Evolutionary conservation across 257 asterid genomes (phyloP).

Genomic region (Coffea eugenioides): DNA sequence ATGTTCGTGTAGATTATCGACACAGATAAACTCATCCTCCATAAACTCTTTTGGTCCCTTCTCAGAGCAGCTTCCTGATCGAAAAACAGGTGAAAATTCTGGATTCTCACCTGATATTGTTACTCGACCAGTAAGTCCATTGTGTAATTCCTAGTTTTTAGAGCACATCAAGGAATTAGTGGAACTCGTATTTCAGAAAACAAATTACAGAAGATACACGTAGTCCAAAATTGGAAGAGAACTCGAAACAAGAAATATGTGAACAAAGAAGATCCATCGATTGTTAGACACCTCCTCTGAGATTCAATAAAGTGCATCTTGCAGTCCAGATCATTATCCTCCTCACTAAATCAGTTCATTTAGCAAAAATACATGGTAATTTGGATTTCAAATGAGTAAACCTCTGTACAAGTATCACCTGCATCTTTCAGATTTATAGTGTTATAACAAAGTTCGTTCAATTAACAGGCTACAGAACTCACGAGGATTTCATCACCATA

Average conservation of each 20-base stretch:
- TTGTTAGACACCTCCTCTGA: neutral
- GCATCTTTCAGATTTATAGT: neutral
- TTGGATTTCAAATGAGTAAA: neutral
- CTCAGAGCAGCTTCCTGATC: constrained; percentile 83
- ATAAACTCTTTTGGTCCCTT: constrained; percentile 76
- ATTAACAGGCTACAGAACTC: neutral
- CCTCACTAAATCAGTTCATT: neutral
- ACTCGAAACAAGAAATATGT: neutral
- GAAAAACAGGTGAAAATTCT: constrained; percentile 55
- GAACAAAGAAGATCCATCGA: too few species aligned
- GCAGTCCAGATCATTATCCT: neutral
- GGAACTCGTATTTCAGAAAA: neutral
- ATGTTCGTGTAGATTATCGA: constrained; percentile 64
- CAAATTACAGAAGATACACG: neutral
- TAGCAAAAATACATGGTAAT: neutral
- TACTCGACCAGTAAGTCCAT: constrained; percentile 36
- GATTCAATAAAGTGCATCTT: neutral
- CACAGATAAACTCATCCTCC: constrained; percentile 83
- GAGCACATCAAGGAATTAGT: constrained; percentile 10
- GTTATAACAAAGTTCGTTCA: neutral
- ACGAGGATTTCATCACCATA: neutral
- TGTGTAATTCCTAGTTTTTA: constrained; percentile 41
- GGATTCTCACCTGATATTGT: constrained; percentile 48
- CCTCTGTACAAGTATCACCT: neutral
- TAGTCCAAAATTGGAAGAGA: neutral